Percentiles rank a stretch among this genome's conserved stretches.
Conservation (phyloP, 345 rosid genomes). For the Boechera retrofracta region DNA sequence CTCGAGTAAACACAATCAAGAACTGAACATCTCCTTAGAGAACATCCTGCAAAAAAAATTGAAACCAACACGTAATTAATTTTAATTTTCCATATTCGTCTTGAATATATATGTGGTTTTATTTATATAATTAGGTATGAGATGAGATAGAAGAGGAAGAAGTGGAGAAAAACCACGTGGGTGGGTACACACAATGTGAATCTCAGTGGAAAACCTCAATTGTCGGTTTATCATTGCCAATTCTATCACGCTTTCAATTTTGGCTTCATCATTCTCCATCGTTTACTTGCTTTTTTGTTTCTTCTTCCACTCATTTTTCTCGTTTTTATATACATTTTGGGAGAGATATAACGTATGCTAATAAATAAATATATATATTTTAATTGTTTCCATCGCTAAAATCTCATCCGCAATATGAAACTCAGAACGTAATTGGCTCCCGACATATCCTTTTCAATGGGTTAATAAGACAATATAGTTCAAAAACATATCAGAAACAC, state of each 20-base stretch:
- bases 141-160: constrained; percentile 31
- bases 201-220: constrained; percentile 23
- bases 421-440: constrained; percentile 20
- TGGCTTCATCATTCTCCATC: constrained; percentile 20
- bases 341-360: constrained; percentile 17
- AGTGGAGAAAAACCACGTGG: constrained; percentile 29
- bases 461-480: constrained; percentile 1
- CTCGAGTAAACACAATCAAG: neutral
- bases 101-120: neutral
- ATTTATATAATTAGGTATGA: neutral
- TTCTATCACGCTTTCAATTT: constrained; percentile 23
- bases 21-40: neutral
- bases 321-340: constrained; percentile 13
- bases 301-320: constrained; percentile 30
- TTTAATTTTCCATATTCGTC: neutral
- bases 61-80: neutral
- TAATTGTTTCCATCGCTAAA: neutral
- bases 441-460: neutral
- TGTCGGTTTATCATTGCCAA: constrained; percentile 26
- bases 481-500: neutral
- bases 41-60: neutral
- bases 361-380: neutral
- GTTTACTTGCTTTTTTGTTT: constrained; percentile 22
- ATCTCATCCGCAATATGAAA: constrained; percentile 2
- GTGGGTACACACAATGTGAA: constrained; percentile 25